Percentiles rank a stretch among this genome's conserved stretches.
Evolutionary conservation across 176 grass and related monocot genomes (phyloP).

Genomic region (sorghum (Sorghum bicolor)): DNA sequence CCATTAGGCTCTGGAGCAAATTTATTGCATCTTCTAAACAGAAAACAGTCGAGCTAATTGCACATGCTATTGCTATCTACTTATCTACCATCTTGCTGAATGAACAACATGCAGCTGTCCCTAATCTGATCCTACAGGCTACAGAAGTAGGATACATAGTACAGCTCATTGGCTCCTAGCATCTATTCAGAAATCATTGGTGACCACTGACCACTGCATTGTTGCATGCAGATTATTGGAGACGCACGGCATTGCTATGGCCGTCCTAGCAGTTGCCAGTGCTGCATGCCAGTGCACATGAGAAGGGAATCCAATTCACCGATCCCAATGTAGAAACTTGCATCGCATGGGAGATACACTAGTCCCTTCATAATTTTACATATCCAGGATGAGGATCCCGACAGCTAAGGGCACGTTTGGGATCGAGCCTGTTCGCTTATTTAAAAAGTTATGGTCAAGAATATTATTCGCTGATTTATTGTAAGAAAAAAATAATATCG

Average conservation of each 20-base stretch:
- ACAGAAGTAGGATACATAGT: neutral
- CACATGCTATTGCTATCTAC: neutral
- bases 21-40: neutral
- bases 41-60: neutral
- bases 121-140: neutral
- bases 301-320: no score
- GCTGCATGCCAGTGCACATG: neutral
- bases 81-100: neutral
- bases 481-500: no score
- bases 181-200: constrained; percentile 12
- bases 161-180: neutral
- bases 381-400: no score
- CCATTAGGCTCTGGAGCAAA: neutral
- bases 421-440: no score
- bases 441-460: no score
- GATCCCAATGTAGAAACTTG: no score
- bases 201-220: neutral
- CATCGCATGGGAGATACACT: no score
- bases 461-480: no score
- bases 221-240: constrained; percentile 1
- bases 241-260: neutral
- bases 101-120: neutral
- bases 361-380: no score
- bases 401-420: no score
- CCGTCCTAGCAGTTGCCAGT: neutral